Evolutionary conservation across 2,329 filamentous ascomycete species (phyloP), one percentile per base, ranked within the genome.

Genomic region (Fusarium buxicola): DNA sequence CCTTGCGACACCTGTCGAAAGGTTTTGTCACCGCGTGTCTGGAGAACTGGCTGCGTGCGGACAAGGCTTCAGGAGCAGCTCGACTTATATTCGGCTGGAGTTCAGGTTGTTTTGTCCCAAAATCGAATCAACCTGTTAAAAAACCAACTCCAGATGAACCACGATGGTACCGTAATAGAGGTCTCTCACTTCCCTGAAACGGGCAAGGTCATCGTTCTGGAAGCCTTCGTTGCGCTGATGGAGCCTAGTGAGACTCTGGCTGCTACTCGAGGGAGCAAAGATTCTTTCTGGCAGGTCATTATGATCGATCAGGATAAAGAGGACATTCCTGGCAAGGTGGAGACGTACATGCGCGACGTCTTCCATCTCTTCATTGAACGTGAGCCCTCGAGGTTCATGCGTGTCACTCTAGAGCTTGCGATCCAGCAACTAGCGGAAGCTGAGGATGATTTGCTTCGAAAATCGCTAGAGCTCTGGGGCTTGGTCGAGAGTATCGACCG

Each of bases 401-500:
- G 82, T 10, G 79, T 84, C 16, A 87, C 86, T 3, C 77, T 89
- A 28, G 80, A 84, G 43, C 82, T 81, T n/a, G 83, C 83, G 1
- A 76, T 78, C 32, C 74, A 81, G 46, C 81, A 81, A 11, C 69
- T 76, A 5, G 73, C 80, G 41, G 81, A 81, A 7, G 77, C 80
- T 31, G 76, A 79, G n/a, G 84, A 87, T 60, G 81, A 84, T 52
- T 75, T 88, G 11, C 76, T 89, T 7, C 80, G 80, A 49, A 82
- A 84, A 56, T 84, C 86, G 2, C 78, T 89, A 5, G 86, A 89
- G 70, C 78, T 89, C 3, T 89, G 87, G 87, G 84, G 85, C 0
- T 78, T 87, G 6, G 86, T 89, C 5, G 86, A 89, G 70, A 85
- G 88, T 40, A 85, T 89, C 55, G 86, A 89, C 70, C 82, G 85